Evolutionary conservation across 1,284 basidiomycete species (phyloP).

Genomic region (Sphagnurus paluster): DNA sequence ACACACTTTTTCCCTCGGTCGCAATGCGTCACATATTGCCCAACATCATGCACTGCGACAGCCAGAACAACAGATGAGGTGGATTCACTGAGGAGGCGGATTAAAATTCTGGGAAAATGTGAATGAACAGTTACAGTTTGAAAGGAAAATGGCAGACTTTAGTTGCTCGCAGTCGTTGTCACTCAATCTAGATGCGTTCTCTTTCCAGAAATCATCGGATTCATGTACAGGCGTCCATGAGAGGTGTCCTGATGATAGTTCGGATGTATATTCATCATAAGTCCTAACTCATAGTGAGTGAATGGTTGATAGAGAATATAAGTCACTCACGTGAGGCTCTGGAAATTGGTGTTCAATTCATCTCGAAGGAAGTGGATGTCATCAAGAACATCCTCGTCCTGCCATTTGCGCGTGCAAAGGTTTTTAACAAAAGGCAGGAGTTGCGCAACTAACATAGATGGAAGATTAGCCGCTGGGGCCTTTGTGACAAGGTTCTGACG

Average conservation of each 20-base stretch:
- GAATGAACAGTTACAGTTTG: background rate
- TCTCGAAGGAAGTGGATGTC: slow-evolving; percentile 86
- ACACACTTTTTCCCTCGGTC: slow-evolving; percentile 88
- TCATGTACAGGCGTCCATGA: slow-evolving; percentile 96
- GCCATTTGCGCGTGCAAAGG: slow-evolving; percentile 85
- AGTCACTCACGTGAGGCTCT: slow-evolving; percentile 79
- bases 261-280: slow-evolving; percentile 94
- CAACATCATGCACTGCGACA: slow-evolving; percentile 90
- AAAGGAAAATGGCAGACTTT: slow-evolving; percentile 49
- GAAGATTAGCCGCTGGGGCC: slow-evolving; percentile 81
- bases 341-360: slow-evolving; percentile 80
- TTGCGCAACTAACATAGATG: slow-evolving; percentile 90
- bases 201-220: slow-evolving; percentile 97
- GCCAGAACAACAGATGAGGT: slow-evolving; percentile 78
- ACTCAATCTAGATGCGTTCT: slow-evolving; percentile 85
- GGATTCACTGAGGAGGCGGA: slow-evolving; percentile 73
- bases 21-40: slow-evolving; percentile 89
- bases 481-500: slow-evolving; percentile 83
- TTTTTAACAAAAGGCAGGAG: slow-evolving; percentile 87
- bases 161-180: slow-evolving; percentile 81
- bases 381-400: slow-evolving; percentile 92
- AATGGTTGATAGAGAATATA: slow-evolving; percentile 4
- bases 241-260: slow-evolving; percentile 87
- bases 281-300: slow-evolving; percentile 53
- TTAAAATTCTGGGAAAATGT: slow-evolving; percentile 54